These are phyloP conservation scores for Chrysanthemum makinoi DNA, from an alignment of 129 eudicot species.

Conservation along the genomic window DNA sequence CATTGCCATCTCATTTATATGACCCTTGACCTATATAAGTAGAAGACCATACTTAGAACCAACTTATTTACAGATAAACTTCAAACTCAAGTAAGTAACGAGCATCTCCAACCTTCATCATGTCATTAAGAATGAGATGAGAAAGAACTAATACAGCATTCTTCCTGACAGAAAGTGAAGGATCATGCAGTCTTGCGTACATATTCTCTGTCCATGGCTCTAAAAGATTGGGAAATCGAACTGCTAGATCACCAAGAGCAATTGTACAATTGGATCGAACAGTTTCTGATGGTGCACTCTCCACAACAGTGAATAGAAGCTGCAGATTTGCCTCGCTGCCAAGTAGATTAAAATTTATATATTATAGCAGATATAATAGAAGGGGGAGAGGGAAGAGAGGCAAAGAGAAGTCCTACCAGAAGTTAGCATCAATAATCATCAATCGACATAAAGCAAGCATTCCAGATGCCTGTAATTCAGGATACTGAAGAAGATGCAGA, in stretches of 20 bases:
- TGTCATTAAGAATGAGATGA: constrained; percentile 93
- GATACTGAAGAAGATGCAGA: constrained; percentile 50
- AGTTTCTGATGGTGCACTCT: constrained; percentile 84
- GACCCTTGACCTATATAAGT: constrained; percentile 71
- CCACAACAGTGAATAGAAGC: constrained; percentile 94
- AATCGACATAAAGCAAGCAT: constrained; percentile 94
- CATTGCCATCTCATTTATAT: constrained; percentile 92
- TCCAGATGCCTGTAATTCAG: constrained; percentile 92
- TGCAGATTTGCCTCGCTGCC: constrained; percentile 89
- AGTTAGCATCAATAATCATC: constrained; percentile 88
- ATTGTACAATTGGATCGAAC: constrained; percentile 97
- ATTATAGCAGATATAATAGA: not conserved
- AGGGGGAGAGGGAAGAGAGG: not conserved
- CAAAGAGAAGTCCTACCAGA: constrained; percentile 53
- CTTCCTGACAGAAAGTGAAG: constrained; percentile 81
- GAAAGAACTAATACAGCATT: constrained; percentile 98
- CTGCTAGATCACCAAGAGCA: constrained; percentile 97
- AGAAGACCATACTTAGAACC: constrained; percentile 20
- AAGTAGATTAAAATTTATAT: constrained; percentile 16
- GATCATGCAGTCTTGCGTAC: constrained; percentile 81
- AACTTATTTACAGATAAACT: constrained; percentile 1
- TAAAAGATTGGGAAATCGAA: constrained; percentile 89
- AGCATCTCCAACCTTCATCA: constrained; percentile 89
- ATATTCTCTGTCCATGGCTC: constrained; percentile 99
- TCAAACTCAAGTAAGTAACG: not conserved